Conservation (phyloP, 768 basidiomycete genomes). For the Thelephora aurantiotincta region DNA sequence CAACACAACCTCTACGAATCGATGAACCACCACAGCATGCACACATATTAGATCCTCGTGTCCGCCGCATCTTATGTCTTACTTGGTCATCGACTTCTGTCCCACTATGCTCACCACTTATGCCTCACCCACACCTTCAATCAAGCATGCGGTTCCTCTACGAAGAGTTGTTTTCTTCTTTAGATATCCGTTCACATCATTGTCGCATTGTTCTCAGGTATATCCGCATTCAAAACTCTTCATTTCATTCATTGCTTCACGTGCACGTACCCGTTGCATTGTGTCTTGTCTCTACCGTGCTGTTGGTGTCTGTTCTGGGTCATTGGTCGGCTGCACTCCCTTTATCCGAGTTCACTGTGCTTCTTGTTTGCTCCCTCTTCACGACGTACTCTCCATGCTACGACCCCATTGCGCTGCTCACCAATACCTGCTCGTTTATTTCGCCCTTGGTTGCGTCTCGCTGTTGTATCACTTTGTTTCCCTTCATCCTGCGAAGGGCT, state of each 20-base stretch:
- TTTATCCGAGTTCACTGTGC: background rate
- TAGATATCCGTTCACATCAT: background rate
- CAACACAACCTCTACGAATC: slow-evolving; percentile 23
- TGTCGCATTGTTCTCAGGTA: background rate
- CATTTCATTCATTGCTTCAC: background rate
- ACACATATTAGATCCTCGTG: slow-evolving; percentile 4
- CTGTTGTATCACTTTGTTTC: slow-evolving; percentile 1
- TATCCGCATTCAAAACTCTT: background rate
- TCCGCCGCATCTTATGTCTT: slow-evolving; percentile 4
- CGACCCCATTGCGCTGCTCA: slow-evolving; percentile 3
- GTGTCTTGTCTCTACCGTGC: background rate
- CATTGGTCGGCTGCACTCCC: slow-evolving; percentile 4
- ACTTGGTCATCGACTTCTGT: slow-evolving; percentile 3
- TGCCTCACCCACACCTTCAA: background rate
- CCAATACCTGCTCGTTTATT: slow-evolving; percentile 3
- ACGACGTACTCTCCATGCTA: slow-evolving; percentile 5
- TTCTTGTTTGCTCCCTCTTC: background rate
- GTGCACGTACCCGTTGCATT: background rate
- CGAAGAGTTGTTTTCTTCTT: background rate
- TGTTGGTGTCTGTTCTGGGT: slow-evolving; percentile 4
- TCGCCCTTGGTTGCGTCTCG: background rate
- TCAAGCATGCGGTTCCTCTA: background rate
- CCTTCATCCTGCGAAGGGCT: slow-evolving; percentile 29
- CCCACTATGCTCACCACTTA: slow-evolving; percentile 7
- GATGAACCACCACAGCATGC: slow-evolving; percentile 12